phyloP scores from a whole-genome alignment of 179 eudicot species.

The Beta macrorhiza region DNA sequence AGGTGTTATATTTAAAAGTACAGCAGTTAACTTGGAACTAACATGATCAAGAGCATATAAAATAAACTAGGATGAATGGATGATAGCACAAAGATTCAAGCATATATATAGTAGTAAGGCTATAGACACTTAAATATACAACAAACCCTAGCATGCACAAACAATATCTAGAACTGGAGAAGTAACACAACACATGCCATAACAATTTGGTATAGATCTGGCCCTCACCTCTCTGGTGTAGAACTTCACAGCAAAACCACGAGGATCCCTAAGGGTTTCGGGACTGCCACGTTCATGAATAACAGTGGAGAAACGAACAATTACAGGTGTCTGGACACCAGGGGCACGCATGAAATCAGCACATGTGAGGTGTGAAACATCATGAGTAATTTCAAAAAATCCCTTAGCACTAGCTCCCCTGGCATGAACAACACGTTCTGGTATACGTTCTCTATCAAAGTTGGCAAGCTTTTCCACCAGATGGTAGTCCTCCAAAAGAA shows the following conservation, averaged over 20 bases:
- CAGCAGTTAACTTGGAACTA: background rate
- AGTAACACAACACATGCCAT: background rate
- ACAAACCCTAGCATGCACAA: background rate
- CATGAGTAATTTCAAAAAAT: slow-evolving; percentile 49
- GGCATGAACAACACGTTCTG: slow-evolving; percentile 60
- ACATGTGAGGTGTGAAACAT: slow-evolving; percentile 47
- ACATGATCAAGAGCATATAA: background rate
- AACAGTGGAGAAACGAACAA: slow-evolving; percentile 55
- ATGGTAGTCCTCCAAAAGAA: slow-evolving; percentile 53
- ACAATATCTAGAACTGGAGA: background rate
- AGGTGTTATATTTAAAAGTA: background rate
- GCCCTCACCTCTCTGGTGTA: slow-evolving; percentile 47
- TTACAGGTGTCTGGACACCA: slow-evolving; percentile 53
- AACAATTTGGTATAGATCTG: background rate
- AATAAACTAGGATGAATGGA: background rate
- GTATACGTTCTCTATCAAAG: slow-evolving; percentile 50
- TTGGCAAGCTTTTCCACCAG: slow-evolving; percentile 52
- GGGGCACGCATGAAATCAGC: slow-evolving; percentile 52
- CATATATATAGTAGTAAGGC: background rate
- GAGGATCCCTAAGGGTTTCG: slow-evolving; percentile 50
- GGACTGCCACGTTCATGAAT: slow-evolving; percentile 59
- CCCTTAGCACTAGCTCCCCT: slow-evolving; percentile 61
- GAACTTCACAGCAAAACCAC: slow-evolving; percentile 57
- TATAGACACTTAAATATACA: background rate
- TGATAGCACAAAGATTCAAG: too few relatives aligned